These are phyloP conservation scores for Porogramme epimiltina DNA, from an alignment of 1,284 basidiomycete species.

Conservation along the genomic window DNA sequence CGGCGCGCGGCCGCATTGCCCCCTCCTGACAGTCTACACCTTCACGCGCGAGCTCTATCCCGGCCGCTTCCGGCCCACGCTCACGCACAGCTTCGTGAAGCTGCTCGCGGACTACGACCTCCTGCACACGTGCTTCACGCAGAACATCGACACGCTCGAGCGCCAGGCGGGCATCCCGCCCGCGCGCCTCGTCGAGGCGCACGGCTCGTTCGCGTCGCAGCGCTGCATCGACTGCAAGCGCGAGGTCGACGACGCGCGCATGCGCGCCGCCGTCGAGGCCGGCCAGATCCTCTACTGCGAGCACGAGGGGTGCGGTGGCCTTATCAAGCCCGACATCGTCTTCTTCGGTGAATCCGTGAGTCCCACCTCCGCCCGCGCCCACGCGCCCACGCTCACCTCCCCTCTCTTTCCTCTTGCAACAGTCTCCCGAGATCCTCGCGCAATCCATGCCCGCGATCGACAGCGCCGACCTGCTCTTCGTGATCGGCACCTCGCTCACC, in stretches of 20 bases:
- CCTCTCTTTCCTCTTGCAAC: conserved; percentile 1
- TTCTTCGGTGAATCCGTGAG: conserved; percentile 87
- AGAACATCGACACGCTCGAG: conserved; percentile 94
- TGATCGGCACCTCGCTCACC: conserved; percentile 90
- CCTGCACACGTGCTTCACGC: conserved; percentile 81
- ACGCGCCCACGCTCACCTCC: not conserved
- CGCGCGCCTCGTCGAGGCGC: conserved; percentile 86
- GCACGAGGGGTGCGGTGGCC: conserved; percentile 56
- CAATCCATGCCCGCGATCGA: conserved; percentile 48
- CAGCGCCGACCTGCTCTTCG: conserved; percentile 83
- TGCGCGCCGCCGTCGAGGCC: conserved; percentile 59
- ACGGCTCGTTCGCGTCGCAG: conserved; percentile 87
- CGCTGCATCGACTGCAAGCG: conserved; percentile 75
- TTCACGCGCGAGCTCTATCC: conserved; percentile 92
- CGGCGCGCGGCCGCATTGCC: no score
- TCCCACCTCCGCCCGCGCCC: no score
- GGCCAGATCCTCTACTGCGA: conserved; percentile 70
- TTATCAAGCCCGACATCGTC: conserved; percentile 90
- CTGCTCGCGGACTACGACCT: conserved; percentile 68
- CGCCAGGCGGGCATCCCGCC: conserved; percentile 79
- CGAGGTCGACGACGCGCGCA: conserved; percentile 63
- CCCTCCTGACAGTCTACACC: conserved; percentile 66
- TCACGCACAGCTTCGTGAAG: conserved; percentile 88
- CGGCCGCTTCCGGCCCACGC: conserved; percentile 83
- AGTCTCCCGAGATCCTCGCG: conserved; percentile 66